These are phyloP conservation scores for Phytophthora colocasiae DNA, from an alignment of 352 stramenopile genomes.

Conservation along the genomic window DNA sequence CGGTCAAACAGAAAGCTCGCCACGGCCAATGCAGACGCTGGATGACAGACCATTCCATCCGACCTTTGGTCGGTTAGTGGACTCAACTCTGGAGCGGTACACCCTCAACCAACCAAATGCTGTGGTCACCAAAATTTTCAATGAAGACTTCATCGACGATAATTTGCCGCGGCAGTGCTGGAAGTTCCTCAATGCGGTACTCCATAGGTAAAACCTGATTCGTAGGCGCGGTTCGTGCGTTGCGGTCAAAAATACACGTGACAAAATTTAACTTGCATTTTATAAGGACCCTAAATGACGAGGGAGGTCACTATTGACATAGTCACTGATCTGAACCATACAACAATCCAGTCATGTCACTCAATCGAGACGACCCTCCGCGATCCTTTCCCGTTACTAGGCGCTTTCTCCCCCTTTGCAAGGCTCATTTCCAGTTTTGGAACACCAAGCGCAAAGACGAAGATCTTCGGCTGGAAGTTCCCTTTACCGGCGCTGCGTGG, in stretches of 20 bases:
- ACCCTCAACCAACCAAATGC: constrained; percentile 4
- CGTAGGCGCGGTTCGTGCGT: constrained; percentile 14
- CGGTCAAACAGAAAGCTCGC: constrained; percentile 23
- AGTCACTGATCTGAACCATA: constrained; percentile 20
- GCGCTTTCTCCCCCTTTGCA: not conserved
- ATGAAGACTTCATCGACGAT: not conserved
- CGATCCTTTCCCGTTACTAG: constrained; percentile 25
- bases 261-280: constrained; percentile 19
- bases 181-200: constrained; percentile 1
- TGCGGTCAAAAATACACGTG: not conserved
- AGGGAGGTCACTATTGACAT: constrained; percentile 1
- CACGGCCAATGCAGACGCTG: not conserved
- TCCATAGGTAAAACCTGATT: constrained; percentile 20
- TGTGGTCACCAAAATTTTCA: constrained; percentile 8
- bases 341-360: constrained; percentile 17
- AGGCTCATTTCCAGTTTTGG: constrained; percentile 42
- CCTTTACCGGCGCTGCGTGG: constrained; percentile 37
- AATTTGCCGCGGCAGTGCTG: not conserved
- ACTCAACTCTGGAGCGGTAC: not conserved
- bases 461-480: constrained; percentile 49
- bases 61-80: constrained; percentile 11
- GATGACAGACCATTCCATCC: constrained; percentile 8
- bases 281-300: constrained; percentile 8
- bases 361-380: constrained; percentile 8
- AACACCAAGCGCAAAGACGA: constrained; percentile 47